phyloP scores from a whole-genome alignment of 306 rosid species.

The Hippophae gyantsensis region DNA sequence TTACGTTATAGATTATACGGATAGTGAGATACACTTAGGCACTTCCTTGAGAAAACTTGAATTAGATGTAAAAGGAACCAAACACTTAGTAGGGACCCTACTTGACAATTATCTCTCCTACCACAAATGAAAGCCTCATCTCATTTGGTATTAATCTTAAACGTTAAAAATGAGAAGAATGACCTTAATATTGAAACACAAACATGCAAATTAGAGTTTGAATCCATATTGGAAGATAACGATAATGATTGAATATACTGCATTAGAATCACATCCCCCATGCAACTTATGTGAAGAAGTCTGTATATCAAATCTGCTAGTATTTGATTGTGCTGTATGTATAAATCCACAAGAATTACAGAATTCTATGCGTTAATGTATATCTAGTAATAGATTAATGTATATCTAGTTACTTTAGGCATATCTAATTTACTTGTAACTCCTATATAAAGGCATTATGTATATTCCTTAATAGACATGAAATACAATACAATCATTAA shows the following conservation, averaged over 20 bases:
- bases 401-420: too few species aligned
- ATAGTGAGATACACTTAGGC: neutral
- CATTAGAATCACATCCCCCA: constrained; percentile 39
- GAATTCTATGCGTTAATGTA: neutral
- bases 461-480: too few species aligned
- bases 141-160: constrained; percentile 48
- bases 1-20: too few species aligned
- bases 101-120: constrained; percentile 14
- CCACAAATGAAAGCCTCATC: constrained; percentile 15
- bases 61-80: constrained; percentile 17
- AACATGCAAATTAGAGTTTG: neutral
- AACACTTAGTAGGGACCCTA: constrained; percentile 7
- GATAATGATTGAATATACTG: constrained; percentile 34
- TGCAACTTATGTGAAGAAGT: constrained; percentile 45
- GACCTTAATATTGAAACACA: constrained; percentile 72
- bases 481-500: too few species aligned
- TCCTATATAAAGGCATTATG: too few species aligned
- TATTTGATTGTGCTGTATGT: constrained; percentile 37
- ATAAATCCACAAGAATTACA: constrained; percentile 1
- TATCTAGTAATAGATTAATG: too few species aligned
- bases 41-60: constrained; percentile 15
- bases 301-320: constrained; percentile 43
- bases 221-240: neutral
- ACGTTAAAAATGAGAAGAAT: constrained; percentile 96
- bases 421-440: too few species aligned